Base-by-base conservation (phyloP, 495 filamentous ascomycete species). In the Hypomontagnella monticulosa region DNA sequence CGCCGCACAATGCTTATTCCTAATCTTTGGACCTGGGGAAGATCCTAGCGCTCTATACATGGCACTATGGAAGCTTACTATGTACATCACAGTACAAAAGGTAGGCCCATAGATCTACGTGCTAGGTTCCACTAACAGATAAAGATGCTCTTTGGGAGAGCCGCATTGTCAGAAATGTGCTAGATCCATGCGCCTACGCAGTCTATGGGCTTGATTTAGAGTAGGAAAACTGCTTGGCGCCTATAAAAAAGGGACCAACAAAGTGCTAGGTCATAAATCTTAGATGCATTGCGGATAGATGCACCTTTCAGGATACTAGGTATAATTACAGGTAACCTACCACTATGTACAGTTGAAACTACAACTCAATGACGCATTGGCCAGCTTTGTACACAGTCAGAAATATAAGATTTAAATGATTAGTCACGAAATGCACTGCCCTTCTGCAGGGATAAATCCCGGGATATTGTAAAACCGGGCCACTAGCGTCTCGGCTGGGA, bases 391-490 rank as follows among this genome's bases (percentile, higher is more conserved):
- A 19, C 19, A 38, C 37, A 19, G 40, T 16, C 16, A 23, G 30
- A 15, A 37, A 27, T 23, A 19, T 27, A 27, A 3, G 6, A 27
- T 27, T 27, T 2, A 27, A 27, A 6, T 20, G 44, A 32, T 63
- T 56, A 57, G 43, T 57, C 18, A 23, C 15, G 32, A 18, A 30
- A 4, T 15, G 15, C 54, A 48, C 8, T 30, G 40, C 2, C 6
- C 6, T 16, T n/a, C n/a, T 12, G 34, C 34, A 16, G 50, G 55
- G 30, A 16, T 27, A 6, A 27, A 16, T 4, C 2, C 6, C 47
- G 66, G 66, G 27, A 12, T 33, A 68, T 63, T 32, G 12, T 68
- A 55, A 42, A 4, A 56, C 59, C 59, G 66, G 57, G 57, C 63
- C 54, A 60, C 19, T 34, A 41, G 32, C 1, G 16, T 19, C 1